phyloP scores from a whole-genome alignment of 305 asterid genomes.

The Fraxinus velutina region DNA sequence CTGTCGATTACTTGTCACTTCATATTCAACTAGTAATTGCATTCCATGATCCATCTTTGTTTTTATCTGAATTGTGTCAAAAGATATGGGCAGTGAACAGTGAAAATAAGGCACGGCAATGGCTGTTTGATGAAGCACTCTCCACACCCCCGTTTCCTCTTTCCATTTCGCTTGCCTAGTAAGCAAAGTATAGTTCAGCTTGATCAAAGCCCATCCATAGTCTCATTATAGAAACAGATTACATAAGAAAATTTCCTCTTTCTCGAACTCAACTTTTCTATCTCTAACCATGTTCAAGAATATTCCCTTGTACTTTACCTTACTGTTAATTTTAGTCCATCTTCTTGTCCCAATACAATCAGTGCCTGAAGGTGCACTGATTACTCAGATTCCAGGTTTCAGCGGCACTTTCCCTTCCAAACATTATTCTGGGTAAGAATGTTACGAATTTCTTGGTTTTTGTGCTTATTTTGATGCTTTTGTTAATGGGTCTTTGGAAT shows the following conservation, averaged over 20 bases:
- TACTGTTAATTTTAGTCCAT: constrained; percentile 24
- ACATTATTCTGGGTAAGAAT: constrained; percentile 53
- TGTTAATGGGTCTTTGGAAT: constrained; percentile 6
- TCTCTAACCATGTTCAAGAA: constrained; percentile 15
- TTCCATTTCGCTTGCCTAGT: constrained; percentile 14
- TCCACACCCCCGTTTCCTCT: constrained; percentile 5
- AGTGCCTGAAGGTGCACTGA: constrained; percentile 58
- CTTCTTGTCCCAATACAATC: constrained; percentile 33
- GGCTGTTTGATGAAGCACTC: background rate
- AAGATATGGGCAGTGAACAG: background rate
- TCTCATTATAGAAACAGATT: background rate
- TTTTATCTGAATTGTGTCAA: background rate
- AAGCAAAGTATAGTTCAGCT: background rate
- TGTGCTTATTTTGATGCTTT: constrained; percentile 6
- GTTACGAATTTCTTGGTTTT: background rate
- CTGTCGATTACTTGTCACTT: background rate
- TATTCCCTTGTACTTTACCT: constrained; percentile 6
- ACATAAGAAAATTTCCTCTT: background rate
- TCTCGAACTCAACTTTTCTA: background rate
- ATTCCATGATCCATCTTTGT: background rate
- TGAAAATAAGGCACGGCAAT: background rate
- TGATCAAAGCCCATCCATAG: background rate
- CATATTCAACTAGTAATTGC: no score
- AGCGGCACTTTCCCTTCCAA: constrained; percentile 66
- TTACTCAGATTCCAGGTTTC: constrained; percentile 68